Evolutionary conservation across 176 grass and related monocot species (phyloP).

Genomic region (Rhynchospora breviuscula): DNA sequence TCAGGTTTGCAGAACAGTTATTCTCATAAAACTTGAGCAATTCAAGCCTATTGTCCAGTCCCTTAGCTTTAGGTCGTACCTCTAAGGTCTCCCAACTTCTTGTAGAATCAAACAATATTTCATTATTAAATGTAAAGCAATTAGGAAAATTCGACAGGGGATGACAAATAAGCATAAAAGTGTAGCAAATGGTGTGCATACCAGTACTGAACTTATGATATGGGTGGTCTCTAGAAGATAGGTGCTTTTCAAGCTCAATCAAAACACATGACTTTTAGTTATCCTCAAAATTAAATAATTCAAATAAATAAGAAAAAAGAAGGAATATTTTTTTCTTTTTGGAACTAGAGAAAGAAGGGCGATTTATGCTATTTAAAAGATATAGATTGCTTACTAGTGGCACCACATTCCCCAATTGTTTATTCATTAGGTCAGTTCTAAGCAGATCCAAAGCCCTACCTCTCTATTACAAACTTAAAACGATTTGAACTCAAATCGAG

Average conservation of each 20-base stretch:
- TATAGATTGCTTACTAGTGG: too few relatives aligned
- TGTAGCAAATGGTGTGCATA: slow-evolving; percentile 29
- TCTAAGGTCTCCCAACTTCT: slow-evolving; percentile 96
- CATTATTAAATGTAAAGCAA: slow-evolving; percentile 2
- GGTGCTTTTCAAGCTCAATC: slow-evolving; percentile 91
- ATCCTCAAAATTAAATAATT: too few relatives aligned
- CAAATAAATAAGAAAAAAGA: too few relatives aligned
- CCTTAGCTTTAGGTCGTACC: slow-evolving; percentile 83
- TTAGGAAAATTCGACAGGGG: slow-evolving; percentile 6
- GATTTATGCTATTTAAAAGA: too few relatives aligned
- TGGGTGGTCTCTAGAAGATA: slow-evolving; percentile 73
- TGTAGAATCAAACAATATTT: slow-evolving; percentile 31
- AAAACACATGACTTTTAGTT: too few relatives aligned
- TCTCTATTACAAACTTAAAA: too few relatives aligned
- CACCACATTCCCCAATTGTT: too few relatives aligned
- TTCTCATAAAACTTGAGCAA: slow-evolving; percentile 91
- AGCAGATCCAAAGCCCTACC: too few relatives aligned
- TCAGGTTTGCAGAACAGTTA: slow-evolving; percentile 93
- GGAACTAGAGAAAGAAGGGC: too few relatives aligned
- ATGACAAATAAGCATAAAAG: slow-evolving; percentile 16
- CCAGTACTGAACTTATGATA: slow-evolving; percentile 97
- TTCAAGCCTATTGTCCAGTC: slow-evolving; percentile 80
- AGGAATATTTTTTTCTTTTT: too few relatives aligned
- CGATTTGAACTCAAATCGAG: too few relatives aligned
- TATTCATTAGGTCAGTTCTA: too few relatives aligned